Conservation (phyloP, 345 rosid species). For the Alliaria petiolata region DNA sequence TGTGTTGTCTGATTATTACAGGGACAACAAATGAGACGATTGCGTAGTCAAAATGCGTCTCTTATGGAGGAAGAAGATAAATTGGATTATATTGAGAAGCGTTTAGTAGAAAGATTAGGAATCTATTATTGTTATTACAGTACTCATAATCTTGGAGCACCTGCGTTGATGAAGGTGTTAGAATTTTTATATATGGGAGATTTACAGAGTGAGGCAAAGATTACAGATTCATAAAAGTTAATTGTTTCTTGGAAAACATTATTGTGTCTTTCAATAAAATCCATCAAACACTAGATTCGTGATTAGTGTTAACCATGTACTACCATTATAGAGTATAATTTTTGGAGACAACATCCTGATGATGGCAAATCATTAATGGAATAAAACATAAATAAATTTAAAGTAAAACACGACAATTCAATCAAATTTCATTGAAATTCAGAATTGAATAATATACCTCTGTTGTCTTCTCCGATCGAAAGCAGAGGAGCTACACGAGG, state of each 20-base stretch:
- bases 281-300: not conserved
- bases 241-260: not conserved
- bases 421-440: not conserved
- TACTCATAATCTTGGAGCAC: not conserved
- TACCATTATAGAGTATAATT: not conserved
- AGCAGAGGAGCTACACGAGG: not conserved
- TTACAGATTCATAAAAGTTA: not conserved
- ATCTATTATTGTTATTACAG: not conserved
- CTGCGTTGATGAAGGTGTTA: not conserved
- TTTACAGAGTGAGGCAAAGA: not conserved
- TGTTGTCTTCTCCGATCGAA: slow-evolving; percentile 7
- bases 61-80: not conserved
- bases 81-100: not conserved
- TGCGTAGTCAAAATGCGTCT: not conserved
- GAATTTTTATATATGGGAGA: not conserved
- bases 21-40: slow-evolving; percentile 28
- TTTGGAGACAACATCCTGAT: not conserved
- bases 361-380: not conserved
- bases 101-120: slow-evolving; percentile 10
- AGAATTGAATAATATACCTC: not conserved
- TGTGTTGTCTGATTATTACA: not conserved
- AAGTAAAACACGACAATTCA: not conserved
- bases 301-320: not conserved
- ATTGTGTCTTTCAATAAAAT: not conserved
- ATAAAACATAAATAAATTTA: not conserved